Evolutionary conservation across 768 basidiomycete genomes (phyloP), one percentile per base, ranked within the genome.

Genomic region (Lentinus brumalis): DNA sequence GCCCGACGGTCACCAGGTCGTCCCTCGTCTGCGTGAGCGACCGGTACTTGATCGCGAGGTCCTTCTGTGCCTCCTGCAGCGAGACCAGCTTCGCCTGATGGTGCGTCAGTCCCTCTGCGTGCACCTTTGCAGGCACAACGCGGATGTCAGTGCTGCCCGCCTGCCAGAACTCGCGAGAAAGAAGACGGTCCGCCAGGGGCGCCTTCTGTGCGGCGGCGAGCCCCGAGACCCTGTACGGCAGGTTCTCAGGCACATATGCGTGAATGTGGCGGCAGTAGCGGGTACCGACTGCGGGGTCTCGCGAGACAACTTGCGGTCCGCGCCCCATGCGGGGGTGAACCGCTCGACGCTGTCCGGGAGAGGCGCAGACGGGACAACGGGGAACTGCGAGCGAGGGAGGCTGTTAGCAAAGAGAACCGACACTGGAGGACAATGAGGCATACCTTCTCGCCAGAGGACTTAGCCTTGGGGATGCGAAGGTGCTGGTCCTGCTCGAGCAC

Each of bases 191-290:
- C 29, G n/a, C 40, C 31, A 66, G 58, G 40, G 61, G 51, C 29
- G 47, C 49, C 56, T 52, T 56, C 53, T 31, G 62, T 42, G 53
- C 50, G 51, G 31, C 32, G 40, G 59, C 57, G 59, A 56, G 50
- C 59, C 54, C 56, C 39, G 61, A 62, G 46, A 63, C 42, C 54
- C 53, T 57, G 62, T 63, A 66, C 14, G 65, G 50, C 14, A 66
- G 62, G 56, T 66, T 45, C 52, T 49, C 61, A 51, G 65, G 65
- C 18, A 66, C 65, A 47, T 51, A 60, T 16, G 59, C 65, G 45
- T 66, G 53, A 39, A 66, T 50, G 30, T 63, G 59, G 51, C 60
- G 55, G 62, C 65, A 66, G 62, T 66, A 66, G 40, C 65, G 65
- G 26, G 65, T 57, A 18, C 65, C 65, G 42, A 49, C 51, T 32